Percentiles rank a stretch among this genome's conserved stretches.
phyloP scores from a whole-genome alignment of 2,329 filamentous ascomycete genomes.

The Pyrenophora tritici-repentis region DNA sequence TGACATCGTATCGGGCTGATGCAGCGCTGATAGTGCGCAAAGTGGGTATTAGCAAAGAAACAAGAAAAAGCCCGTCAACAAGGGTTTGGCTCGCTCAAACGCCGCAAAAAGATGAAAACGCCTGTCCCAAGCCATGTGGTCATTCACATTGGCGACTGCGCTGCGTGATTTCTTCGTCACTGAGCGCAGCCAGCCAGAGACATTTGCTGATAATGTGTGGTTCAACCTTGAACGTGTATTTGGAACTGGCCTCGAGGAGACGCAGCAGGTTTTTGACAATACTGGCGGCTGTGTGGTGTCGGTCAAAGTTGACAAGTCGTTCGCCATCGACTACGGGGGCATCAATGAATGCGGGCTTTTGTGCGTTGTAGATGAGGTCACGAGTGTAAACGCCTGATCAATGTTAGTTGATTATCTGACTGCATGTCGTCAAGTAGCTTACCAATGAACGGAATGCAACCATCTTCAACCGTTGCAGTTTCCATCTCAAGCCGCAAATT shows the following conservation, averaged over 20 bases:
- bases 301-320: slow-evolving; percentile 81
- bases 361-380: slow-evolving; percentile 79
- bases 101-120: slow-evolving; percentile 9
- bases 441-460: slow-evolving; percentile 83
- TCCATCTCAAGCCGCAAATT: slow-evolving; percentile 82
- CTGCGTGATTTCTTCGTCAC: slow-evolving; percentile 70
- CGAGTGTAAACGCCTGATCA: slow-evolving; percentile 71
- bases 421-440: slow-evolving; percentile 46
- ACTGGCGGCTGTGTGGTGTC: slow-evolving; percentile 73
- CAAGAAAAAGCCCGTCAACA: slow-evolving; percentile 2
- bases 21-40: slow-evolving; percentile 15
- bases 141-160: slow-evolving; percentile 41
- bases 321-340: slow-evolving; percentile 63
- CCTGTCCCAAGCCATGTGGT: slow-evolving; percentile 13
- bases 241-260: slow-evolving; percentile 76
- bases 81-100: slow-evolving; percentile 18
- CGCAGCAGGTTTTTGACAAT: slow-evolving; percentile 80
- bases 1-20: slow-evolving; percentile 35
- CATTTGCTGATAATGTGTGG: slow-evolving; percentile 79
- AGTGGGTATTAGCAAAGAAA: slow-evolving; percentile 32
- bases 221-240: slow-evolving; percentile 74
- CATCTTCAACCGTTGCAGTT: slow-evolving; percentile 64
- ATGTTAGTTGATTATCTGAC: slow-evolving; percentile 14
- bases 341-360: slow-evolving; percentile 75
- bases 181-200: slow-evolving; percentile 81